These are phyloP conservation scores for Shiraia sp. DNA, from an alignment of 2,329 filamentous ascomycete genomes.

Conservation along the genomic window DNA sequence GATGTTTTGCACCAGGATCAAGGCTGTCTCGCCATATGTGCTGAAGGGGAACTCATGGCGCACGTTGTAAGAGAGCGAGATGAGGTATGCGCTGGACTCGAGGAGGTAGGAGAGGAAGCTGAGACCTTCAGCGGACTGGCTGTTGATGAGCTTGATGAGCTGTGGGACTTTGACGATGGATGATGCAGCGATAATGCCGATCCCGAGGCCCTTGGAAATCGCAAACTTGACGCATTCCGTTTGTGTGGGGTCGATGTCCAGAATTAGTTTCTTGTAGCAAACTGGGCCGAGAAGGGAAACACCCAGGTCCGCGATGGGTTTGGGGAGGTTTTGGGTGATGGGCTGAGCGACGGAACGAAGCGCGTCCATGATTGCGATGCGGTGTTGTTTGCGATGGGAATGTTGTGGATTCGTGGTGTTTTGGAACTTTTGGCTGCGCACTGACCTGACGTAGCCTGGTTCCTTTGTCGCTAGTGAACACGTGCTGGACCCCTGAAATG, in stretches of 20 bases:
- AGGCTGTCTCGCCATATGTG: conserved; percentile 92
- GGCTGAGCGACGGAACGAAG: conserved; percentile 50
- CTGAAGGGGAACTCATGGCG: conserved; percentile 92
- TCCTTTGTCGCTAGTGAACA: not conserved
- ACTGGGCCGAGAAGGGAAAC: conserved; percentile 69
- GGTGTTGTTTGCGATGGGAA: conserved; percentile 5
- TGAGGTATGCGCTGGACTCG: conserved; percentile 85
- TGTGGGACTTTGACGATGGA: conserved; percentile 96
- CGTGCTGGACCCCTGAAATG: conserved; percentile 5
- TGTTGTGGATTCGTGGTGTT: conserved; percentile 10
- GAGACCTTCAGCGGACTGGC: conserved; percentile 79
- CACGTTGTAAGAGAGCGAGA: conserved; percentile 88
- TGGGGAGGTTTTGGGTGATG: conserved; percentile 51
- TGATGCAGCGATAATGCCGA: conserved; percentile 89
- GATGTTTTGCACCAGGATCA: conserved; percentile 92
- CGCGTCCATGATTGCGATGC: conserved; percentile 46
- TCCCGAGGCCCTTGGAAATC: conserved; percentile 87
- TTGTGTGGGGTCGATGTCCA: conserved; percentile 79
- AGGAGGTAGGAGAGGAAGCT: conserved; percentile 90
- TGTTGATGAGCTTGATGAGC: conserved; percentile 86
- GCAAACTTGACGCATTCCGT: conserved; percentile 83
- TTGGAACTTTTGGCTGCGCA: conserved; percentile 6
- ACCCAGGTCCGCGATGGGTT: conserved; percentile 40
- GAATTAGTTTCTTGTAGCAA: conserved; percentile 85
- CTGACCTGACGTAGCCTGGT: conserved; percentile 15